These are phyloP conservation scores for Catharanthus roseus DNA, from an alignment of 257 asterid genomes.

Conservation along the genomic window DNA sequence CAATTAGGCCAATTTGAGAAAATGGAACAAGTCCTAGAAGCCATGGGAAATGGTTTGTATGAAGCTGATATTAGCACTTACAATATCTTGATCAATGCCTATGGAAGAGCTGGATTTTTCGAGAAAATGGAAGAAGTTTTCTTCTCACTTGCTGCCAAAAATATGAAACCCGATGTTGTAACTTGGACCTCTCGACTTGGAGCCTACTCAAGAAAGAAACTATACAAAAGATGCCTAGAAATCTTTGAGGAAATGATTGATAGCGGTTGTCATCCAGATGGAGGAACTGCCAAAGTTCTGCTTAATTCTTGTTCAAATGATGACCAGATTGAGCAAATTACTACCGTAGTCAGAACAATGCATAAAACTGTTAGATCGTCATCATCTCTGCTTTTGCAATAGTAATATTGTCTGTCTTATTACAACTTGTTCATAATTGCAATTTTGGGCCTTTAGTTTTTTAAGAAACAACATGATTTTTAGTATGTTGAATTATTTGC, in stretches of 20 bases:
- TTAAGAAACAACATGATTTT: too few species aligned
- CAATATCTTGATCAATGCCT: slow-evolving; percentile 65
- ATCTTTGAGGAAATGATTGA: slow-evolving; percentile 88
- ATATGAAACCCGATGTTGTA: slow-evolving; percentile 55
- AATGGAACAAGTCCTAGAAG: slow-evolving; percentile 59
- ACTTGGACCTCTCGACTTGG: slow-evolving; percentile 81
- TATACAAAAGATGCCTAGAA: slow-evolving; percentile 52
- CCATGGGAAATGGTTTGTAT: slow-evolving; percentile 46
- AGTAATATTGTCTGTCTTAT: too few species aligned
- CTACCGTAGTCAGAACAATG: slow-evolving; percentile 60
- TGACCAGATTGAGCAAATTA: slow-evolving; percentile 67
- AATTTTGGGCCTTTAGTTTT: too few species aligned
- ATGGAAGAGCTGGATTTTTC: slow-evolving; percentile 67
- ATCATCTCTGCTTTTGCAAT: too few species aligned
- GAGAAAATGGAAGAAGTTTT: slow-evolving; percentile 73
- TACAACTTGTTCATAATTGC: too few species aligned
- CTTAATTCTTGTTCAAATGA: slow-evolving; percentile 66
- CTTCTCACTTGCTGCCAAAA: slow-evolving; percentile 35
- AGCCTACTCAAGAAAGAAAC: slow-evolving; percentile 72
- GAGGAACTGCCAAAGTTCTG: slow-evolving; percentile 76
- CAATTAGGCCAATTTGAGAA: slow-evolving; percentile 64
- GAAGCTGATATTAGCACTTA: slow-evolving; percentile 68
- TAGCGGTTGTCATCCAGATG: slow-evolving; percentile 75
- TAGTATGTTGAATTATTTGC: too few species aligned
- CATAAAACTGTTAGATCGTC: slow-evolving; percentile 31